phyloP scores from a whole-genome alignment of 768 basidiomycete genomes.

The Tricholoma flavovirens region DNA sequence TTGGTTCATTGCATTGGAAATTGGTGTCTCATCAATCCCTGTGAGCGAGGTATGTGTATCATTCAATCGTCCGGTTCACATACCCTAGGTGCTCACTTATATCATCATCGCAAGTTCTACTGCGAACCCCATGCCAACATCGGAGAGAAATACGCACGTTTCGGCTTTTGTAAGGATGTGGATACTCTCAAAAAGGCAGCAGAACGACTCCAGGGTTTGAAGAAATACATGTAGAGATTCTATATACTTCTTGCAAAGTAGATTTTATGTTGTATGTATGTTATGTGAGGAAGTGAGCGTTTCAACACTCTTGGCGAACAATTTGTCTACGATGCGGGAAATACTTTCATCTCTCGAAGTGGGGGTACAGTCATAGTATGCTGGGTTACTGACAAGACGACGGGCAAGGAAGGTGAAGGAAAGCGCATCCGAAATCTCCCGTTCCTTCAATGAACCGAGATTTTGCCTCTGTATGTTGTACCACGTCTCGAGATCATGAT shows the following conservation, averaged over 20 bases:
- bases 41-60: slow-evolving; percentile 78
- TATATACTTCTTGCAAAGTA: slow-evolving; percentile 2
- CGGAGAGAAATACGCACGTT: slow-evolving; percentile 82
- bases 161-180: slow-evolving; percentile 94
- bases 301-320: slow-evolving; percentile 22
- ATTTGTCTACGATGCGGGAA: slow-evolving; percentile 65
- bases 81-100: slow-evolving; percentile 6
- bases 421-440: slow-evolving; percentile 70
- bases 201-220: slow-evolving; percentile 70
- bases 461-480: slow-evolving; percentile 32
- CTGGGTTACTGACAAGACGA: slow-evolving; percentile 72
- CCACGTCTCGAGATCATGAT: slow-evolving; percentile 43
- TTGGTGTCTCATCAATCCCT: slow-evolving; percentile 90
- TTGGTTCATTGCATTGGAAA: slow-evolving; percentile 90
- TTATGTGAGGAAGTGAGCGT: background rate
- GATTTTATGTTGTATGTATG: slow-evolving; percentile 1
- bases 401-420: slow-evolving; percentile 77
- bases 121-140: slow-evolving; percentile 80
- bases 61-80: background rate
- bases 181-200: slow-evolving; percentile 81
- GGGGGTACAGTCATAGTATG: slow-evolving; percentile 65
- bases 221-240: slow-evolving; percentile 40
- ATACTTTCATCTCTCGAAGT: slow-evolving; percentile 47
- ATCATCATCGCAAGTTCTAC: slow-evolving; percentile 61
- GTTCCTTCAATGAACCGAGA: slow-evolving; percentile 42